Percentiles rank a stretch among this genome's conserved stretches.
phyloP scores from a whole-genome alignment of 176 grass and related monocot species.

The Aegilops bicornis region DNA sequence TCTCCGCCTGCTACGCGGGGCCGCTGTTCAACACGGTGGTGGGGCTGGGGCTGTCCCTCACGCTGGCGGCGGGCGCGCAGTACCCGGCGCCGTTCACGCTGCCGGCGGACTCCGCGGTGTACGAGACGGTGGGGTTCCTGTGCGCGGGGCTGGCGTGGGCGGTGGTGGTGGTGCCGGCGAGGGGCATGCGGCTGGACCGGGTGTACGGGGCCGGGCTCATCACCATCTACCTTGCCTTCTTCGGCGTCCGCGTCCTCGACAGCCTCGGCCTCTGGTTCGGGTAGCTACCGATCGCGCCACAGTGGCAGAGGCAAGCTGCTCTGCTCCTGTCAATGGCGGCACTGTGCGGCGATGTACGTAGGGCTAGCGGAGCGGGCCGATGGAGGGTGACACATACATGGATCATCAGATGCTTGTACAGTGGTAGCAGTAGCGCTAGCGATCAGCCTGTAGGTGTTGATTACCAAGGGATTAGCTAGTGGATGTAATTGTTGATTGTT shows the following conservation, averaged over 20 bases:
- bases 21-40: constrained; percentile 81
- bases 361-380: neutral
- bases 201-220: constrained; percentile 63
- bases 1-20: constrained; percentile 71
- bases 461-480: neutral
- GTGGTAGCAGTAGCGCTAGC: neutral
- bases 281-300: neutral
- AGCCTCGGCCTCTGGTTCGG: constrained; percentile 40
- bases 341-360: neutral
- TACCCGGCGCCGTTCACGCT: constrained; percentile 54
- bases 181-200: constrained; percentile 72
- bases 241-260: constrained; percentile 40
- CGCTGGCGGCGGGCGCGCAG: constrained; percentile 43
- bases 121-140: constrained; percentile 71
- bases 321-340: neutral
- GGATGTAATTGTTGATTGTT: neutral
- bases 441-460: neutral
- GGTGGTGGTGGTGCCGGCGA: constrained; percentile 60
- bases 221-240: constrained; percentile 72
- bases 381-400: neutral
- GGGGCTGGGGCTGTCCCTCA: constrained; percentile 67
- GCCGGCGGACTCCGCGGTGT: constrained; percentile 44
- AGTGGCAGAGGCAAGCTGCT: neutral
- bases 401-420: constrained; percentile 2
- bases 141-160: constrained; percentile 58